Evolutionary conservation across 352 stramenopile genomes (phyloP).

Genomic region (Globisporangium uncinulatum): DNA sequence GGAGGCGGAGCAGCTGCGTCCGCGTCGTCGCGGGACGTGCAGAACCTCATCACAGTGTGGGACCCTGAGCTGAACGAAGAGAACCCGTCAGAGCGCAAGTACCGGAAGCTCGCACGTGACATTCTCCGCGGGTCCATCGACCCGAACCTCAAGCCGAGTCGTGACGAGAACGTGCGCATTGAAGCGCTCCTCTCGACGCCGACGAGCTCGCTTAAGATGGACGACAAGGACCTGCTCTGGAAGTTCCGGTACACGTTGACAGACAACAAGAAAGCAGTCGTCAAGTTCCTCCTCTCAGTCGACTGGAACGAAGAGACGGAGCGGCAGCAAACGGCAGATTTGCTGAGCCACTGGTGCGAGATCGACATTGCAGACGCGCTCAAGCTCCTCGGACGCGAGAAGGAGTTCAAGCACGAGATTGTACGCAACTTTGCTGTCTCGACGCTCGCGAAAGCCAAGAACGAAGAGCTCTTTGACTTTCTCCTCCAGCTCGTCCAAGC

Average conservation of each 20-base stretch:
- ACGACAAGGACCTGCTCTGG: slow-evolving; percentile 94
- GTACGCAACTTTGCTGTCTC: slow-evolving; percentile 97
- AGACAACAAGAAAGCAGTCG: slow-evolving; percentile 93
- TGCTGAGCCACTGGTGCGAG: slow-evolving; percentile 84
- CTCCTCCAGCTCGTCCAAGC: slow-evolving; percentile 98
- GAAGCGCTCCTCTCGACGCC: slow-evolving; percentile 91
- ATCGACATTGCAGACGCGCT: slow-evolving; percentile 98
- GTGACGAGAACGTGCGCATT: slow-evolving; percentile 91
- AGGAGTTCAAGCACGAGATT: slow-evolving; percentile 87
- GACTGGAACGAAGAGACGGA: slow-evolving; percentile 98
- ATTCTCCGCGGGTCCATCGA: slow-evolving; percentile 96
- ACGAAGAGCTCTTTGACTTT: slow-evolving; percentile 97
- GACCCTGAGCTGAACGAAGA: slow-evolving; percentile 85
- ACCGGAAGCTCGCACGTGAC: slow-evolving; percentile 95
- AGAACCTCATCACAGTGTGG: slow-evolving; percentile 71
- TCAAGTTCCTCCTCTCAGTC: slow-evolving; percentile 97
- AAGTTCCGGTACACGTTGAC: slow-evolving; percentile 96
- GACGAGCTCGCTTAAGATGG: slow-evolving; percentile 90
- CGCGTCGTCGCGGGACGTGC: slow-evolving; percentile 26
- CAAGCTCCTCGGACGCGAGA: slow-evolving; percentile 93
- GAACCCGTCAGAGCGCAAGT: slow-evolving; percentile 96
- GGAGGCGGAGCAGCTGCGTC: slow-evolving; percentile 1
- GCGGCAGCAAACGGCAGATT: slow-evolving; percentile 90
- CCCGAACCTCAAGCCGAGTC: slow-evolving; percentile 95
- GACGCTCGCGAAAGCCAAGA: slow-evolving; percentile 91